Percentiles rank a stretch among this genome's conserved stretches.
phyloP scores from a whole-genome alignment of 2,329 filamentous ascomycete genomes.

The Chrysoporthe deuterocubensis region DNA sequence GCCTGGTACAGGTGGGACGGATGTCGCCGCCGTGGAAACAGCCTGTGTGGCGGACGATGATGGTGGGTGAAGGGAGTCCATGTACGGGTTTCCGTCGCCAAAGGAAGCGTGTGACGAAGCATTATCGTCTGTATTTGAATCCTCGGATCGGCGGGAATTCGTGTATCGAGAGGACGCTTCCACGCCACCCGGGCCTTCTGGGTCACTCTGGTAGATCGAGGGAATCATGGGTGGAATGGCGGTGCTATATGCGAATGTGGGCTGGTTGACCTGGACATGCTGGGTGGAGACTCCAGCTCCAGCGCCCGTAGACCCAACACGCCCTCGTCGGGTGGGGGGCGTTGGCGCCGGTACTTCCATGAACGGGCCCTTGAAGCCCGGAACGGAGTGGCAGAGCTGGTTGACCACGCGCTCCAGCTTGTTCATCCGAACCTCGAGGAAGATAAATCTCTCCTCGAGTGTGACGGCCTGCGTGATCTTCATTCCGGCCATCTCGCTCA shows the following conservation, averaged over 20 bases:
- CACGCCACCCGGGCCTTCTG: not conserved
- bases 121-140: slow-evolving; percentile 31
- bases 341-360: slow-evolving; percentile 34
- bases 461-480: slow-evolving; percentile 61
- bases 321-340: slow-evolving; percentile 27
- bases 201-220: slow-evolving; percentile 37
- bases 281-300: slow-evolving; percentile 22
- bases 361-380: slow-evolving; percentile 42
- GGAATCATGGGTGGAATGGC: slow-evolving; percentile 37
- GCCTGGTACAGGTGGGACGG: slow-evolving; percentile 31
- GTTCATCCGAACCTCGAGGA: slow-evolving; percentile 56
- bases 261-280: slow-evolving; percentile 26
- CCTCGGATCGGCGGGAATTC: slow-evolving; percentile 41
- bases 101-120: slow-evolving; percentile 47
- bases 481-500: slow-evolving; percentile 56
- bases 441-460: slow-evolving; percentile 56
- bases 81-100: slow-evolving; percentile 47
- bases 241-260: slow-evolving; percentile 35
- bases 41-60: slow-evolving; percentile 39
- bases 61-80: slow-evolving; percentile 47
- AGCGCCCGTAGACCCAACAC: slow-evolving; percentile 19
- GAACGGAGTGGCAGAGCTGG: slow-evolving; percentile 52
- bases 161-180: not conserved
- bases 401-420: slow-evolving; percentile 58
- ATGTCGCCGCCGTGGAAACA: slow-evolving; percentile 29